A percentile compares a stretch with the other conserved stretches of the same genome.
Evolutionary conservation across 2,329 filamentous ascomycete genomes (phyloP).

Genomic region (Phaeomoniella chlamydospora): DNA sequence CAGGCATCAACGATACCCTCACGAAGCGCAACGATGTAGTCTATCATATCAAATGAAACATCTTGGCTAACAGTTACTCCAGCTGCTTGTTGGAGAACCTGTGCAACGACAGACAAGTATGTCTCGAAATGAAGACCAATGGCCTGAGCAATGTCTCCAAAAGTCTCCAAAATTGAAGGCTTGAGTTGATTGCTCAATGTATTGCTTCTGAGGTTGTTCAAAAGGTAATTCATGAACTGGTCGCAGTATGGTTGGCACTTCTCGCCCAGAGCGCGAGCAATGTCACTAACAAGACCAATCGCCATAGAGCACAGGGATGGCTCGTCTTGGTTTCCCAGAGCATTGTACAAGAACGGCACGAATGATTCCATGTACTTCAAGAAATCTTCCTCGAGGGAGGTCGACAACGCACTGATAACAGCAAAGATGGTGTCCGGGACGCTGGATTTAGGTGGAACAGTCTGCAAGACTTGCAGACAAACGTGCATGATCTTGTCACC

Average conservation of each 20-base stretch:
- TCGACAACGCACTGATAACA: conserved; percentile 80
- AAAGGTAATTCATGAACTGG: conserved; percentile 92
- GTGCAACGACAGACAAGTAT: conserved; percentile 81
- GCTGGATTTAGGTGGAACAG: conserved; percentile 70
- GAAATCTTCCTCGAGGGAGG: conserved; percentile 83
- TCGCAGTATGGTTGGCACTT: conserved; percentile 93
- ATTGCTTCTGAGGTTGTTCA: conserved; percentile 79
- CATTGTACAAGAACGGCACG: conserved; percentile 81
- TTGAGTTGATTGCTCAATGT: conserved; percentile 93
- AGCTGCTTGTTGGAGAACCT: conserved; percentile 86
- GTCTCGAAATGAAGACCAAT: conserved; percentile 87
- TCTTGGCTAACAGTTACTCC: conserved; percentile 66
- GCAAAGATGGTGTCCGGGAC: conserved; percentile 92
- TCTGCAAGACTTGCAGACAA: conserved; percentile 65
- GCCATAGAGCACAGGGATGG: conserved; percentile 90
- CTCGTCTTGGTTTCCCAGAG: conserved; percentile 90
- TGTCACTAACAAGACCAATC: conserved; percentile 92
- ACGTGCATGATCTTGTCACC: conserved; percentile 90
- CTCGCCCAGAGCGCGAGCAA: conserved; percentile 79
- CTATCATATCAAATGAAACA: conserved; percentile 84
- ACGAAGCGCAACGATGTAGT: conserved; percentile 86
- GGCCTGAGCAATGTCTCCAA: conserved; percentile 91
- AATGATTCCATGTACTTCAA: conserved; percentile 97
- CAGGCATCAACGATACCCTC: conserved; percentile 99
- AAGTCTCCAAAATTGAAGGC: conserved; percentile 93